These are phyloP conservation scores for Penicillium sp. DNA, from an alignment of 2,329 filamentous ascomycete species.

Conservation along the genomic window DNA sequence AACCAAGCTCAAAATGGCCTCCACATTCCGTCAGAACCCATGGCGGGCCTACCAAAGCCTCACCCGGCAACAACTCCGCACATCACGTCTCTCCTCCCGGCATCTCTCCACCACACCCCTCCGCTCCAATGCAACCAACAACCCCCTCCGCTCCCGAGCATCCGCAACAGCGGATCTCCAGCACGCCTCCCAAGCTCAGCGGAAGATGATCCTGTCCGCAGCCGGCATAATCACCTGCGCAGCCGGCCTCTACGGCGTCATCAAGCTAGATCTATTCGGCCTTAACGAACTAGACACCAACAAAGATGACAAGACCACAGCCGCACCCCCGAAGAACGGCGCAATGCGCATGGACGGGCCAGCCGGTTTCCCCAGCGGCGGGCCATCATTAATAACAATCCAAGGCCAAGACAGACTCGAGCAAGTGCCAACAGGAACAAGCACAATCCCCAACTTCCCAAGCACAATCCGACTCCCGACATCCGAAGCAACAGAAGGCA, in stretches of 20 bases:
- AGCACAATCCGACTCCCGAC: slow-evolving; percentile 64
- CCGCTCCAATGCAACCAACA: slow-evolving; percentile 26
- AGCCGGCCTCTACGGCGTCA: slow-evolving; percentile 42
- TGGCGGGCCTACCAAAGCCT: slow-evolving; percentile 32
- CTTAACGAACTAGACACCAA: slow-evolving; percentile 21
- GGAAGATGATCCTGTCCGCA: slow-evolving; percentile 35
- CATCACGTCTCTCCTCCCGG: slow-evolving; percentile 8
- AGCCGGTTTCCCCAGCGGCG: slow-evolving; percentile 32
- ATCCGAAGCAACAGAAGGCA: slow-evolving; percentile 34
- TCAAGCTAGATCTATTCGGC: slow-evolving; percentile 39
- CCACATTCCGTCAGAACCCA: slow-evolving; percentile 20
- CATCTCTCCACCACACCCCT: slow-evolving; percentile 29
- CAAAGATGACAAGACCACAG: slow-evolving; percentile 11
- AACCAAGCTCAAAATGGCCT: slow-evolving; percentile 16
- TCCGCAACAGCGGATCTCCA: slow-evolving; percentile 20
- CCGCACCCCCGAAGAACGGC: slow-evolving; percentile 11
- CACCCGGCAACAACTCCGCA: slow-evolving; percentile 16
- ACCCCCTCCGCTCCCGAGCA: slow-evolving; percentile 31
- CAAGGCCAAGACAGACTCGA: slow-evolving; percentile 62
- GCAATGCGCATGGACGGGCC: slow-evolving; percentile 44
- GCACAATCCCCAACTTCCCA: slow-evolving; percentile 75
- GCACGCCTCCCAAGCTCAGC: slow-evolving; percentile 29
- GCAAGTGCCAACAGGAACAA: slow-evolving; percentile 77
- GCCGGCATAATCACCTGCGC: slow-evolving; percentile 41
- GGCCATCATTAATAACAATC: slow-evolving; percentile 36